Percentiles rank a stretch among this genome's conserved stretches.
phyloP scores from a whole-genome alignment of 306 rosid species.

The Vicia faba region DNA sequence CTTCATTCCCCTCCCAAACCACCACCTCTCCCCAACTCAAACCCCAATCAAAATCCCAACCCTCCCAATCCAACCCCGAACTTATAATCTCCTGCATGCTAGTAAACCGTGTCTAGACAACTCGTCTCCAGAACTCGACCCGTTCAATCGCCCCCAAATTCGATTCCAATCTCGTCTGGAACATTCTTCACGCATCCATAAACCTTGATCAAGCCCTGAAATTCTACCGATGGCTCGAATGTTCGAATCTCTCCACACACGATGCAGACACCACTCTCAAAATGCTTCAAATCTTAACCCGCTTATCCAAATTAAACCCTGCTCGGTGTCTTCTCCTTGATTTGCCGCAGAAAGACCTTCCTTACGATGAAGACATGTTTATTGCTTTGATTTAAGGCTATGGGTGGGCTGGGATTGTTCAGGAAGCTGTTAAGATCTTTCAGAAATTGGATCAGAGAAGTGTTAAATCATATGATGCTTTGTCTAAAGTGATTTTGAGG shows the following conservation, averaged over 20 bases:
- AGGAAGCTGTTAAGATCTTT: too few species aligned
- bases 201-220: constrained; percentile 74
- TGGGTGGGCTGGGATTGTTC: too few species aligned
- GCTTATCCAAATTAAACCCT: constrained; percentile 5
- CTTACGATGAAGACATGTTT: too few species aligned
- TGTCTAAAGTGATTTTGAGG: too few species aligned
- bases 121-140: constrained; percentile 82
- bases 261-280: constrained; percentile 75
- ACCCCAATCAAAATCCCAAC: background rate
- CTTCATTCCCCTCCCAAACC: constrained; percentile 1
- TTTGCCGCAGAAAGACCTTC: too few species aligned
- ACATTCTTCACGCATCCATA: constrained; percentile 67
- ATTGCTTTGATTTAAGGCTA: too few species aligned
- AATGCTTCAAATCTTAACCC: constrained; percentile 73
- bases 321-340: too few species aligned
- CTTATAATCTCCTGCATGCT: constrained; percentile 66
- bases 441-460: too few species aligned
- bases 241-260: constrained; percentile 65
- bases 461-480: too few species aligned
- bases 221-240: constrained; percentile 90
- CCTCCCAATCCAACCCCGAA: constrained; percentile 35
- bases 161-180: constrained; percentile 69
- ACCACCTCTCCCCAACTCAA: background rate
- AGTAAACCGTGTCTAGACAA: constrained; percentile 91
- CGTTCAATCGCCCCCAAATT: constrained; percentile 64